These are phyloP conservation scores for Carpinus viminea DNA, from an alignment of 306 rosid genomes.

Conservation along the genomic window DNA sequence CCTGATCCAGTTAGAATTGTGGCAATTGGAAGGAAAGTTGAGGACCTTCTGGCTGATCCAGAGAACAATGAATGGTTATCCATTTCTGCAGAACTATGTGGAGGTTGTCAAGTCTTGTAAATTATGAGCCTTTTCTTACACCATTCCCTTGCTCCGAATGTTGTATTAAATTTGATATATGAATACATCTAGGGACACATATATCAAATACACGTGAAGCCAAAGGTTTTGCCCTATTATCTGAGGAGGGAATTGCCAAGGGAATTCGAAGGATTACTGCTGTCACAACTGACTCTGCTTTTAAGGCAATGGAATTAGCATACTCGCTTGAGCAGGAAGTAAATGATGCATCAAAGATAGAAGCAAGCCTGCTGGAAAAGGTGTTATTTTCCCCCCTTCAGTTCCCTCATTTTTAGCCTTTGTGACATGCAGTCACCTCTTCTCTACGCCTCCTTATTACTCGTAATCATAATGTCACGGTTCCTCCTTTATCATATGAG, in stretches of 20 bases:
- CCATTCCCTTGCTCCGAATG: slow-evolving; percentile 19
- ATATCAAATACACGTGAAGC: slow-evolving; percentile 91
- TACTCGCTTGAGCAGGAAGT: slow-evolving; percentile 78
- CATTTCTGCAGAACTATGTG: slow-evolving; percentile 86
- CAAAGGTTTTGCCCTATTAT: slow-evolving; percentile 85
- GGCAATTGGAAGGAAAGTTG: slow-evolving; percentile 75
- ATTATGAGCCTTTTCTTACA: slow-evolving; percentile 15
- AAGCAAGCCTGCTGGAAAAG: slow-evolving; percentile 85
- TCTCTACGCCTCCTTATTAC: neutral
- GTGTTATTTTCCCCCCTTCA: slow-evolving; percentile 28
- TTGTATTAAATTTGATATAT: slow-evolving; percentile 31
- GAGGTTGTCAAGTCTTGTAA: slow-evolving; percentile 65
- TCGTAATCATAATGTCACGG: neutral
- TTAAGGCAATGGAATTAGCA: slow-evolving; percentile 61
- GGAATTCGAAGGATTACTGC: slow-evolving; percentile 95
- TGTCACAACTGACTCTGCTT: slow-evolving; percentile 78
- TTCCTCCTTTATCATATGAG: neutral
- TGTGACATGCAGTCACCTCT: neutral
- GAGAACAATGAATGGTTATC: slow-evolving; percentile 68
- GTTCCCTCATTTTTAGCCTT: neutral
- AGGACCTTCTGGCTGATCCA: slow-evolving; percentile 85
- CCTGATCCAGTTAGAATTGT: slow-evolving; percentile 98
- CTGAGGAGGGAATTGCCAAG: slow-evolving; percentile 98
- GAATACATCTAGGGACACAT: slow-evolving; percentile 72
- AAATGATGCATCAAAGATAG: slow-evolving; percentile 55